Evolutionary conservation across 805 yeast genomes (phyloP).

Genomic region (Zygosaccharomyces bailii): DNA sequence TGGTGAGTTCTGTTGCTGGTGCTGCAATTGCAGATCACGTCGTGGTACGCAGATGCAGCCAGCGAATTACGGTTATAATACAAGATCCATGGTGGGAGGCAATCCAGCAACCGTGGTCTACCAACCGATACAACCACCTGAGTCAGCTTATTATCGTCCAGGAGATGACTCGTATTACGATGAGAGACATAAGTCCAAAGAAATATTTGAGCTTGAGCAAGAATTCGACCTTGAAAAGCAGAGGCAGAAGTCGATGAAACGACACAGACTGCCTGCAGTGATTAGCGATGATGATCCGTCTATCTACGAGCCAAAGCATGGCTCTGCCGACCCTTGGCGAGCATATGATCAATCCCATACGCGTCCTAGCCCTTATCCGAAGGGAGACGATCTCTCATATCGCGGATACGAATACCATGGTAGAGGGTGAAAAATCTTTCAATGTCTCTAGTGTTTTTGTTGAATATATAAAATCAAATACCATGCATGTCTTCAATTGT

Average conservation of each 20-base stretch:
- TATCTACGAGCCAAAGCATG: conserved; percentile 10
- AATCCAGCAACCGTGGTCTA: conserved; percentile 31
- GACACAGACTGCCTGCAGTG: conserved; percentile 12
- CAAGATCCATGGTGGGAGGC: conserved; percentile 7
- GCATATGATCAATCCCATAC: conserved; percentile 11
- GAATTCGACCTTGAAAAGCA: conserved; percentile 35
- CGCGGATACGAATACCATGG: conserved; percentile 13
- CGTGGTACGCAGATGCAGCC: conserved; percentile 10
- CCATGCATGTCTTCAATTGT: neutral
- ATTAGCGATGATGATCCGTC: conserved; percentile 13
- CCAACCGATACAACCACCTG: conserved; percentile 33
- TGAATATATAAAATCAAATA: conserved; percentile 4
- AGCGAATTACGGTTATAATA: conserved; percentile 17
- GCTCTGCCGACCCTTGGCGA: conserved; percentile 12
- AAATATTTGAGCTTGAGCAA: conserved; percentile 32
- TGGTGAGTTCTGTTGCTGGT: conserved; percentile 51
- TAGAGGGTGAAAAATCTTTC: neutral
- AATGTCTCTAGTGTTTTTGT: conserved; percentile 6
- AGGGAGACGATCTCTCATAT: conserved; percentile 11
- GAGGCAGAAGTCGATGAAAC: conserved; percentile 16
- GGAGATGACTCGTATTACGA: conserved; percentile 21
- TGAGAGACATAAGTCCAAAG: conserved; percentile 19
- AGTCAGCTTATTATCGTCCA: conserved; percentile 22
- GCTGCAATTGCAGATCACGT: conserved; percentile 37
- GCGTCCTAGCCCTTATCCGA: conserved; percentile 14